Base-by-base conservation (phyloP, 768 basidiomycete genomes). In the Amanita jacksonii region DNA sequence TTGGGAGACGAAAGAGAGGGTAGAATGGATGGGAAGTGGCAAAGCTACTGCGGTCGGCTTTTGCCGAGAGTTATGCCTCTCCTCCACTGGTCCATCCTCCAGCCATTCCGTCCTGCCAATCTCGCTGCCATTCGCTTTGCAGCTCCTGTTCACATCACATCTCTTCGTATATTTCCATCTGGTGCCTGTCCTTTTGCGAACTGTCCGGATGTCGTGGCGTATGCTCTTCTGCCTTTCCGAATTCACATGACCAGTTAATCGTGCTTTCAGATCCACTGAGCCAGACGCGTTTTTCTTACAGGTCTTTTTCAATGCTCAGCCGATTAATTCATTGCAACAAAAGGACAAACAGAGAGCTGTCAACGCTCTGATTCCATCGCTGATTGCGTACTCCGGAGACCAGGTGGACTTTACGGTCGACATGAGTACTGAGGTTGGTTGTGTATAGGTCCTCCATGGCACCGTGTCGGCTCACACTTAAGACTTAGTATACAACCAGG, bases 271-370 rank as follows among this genome's bases (percentile, higher is more conserved):
- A 44, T 63, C 67, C 47, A 89, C 86, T 20, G 75, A 81, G 49
- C 86, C 85, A 0, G 72, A 76, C 5, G 72, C 81, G 0, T 87
- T 88, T 64, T 81, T 77, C 54, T 65, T 86, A 13, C 75, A 87
- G 43, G 63, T 87, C 7, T 85, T 76, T 59, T 79, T 89, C 62
- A 87, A 86, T 61, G 79, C 82, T 0, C 74, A 77, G 23, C 69
- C 76, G 1, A 64, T 76, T 3, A 60, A 63, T 16, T 53, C 65
- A 9, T 62, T 70, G 12, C 57, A 59, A 41, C 69, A 63, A 1
- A 79, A 76, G 55, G 75, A 74, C 40, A 83, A 76, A 49, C 73
- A 74, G 45, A 77, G 77, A 49, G 67, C 77, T 0, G 71, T 77
- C 19, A 89, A 89, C 66, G 79, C 75, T 12, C 70, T 89, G 12